A percentile compares a stretch with the other conserved stretches of the same genome.
phyloP scores from a whole-genome alignment of 2,329 filamentous ascomycete genomes.

The Bipolaris oryzae region DNA sequence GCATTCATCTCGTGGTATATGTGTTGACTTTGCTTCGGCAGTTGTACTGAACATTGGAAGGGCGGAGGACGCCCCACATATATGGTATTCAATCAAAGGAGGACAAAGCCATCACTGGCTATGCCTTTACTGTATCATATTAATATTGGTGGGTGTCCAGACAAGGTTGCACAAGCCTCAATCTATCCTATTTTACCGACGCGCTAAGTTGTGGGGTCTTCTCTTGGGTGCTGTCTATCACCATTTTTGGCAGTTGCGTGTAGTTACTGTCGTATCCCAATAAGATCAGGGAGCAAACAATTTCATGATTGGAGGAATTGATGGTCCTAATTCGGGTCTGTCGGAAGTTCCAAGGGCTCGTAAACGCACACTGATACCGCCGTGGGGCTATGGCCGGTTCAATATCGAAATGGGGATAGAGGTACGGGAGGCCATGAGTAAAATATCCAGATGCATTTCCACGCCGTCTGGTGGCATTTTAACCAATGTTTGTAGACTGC shows the following conservation, averaged over 20 bases:
- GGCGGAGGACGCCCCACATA: conserved; percentile 10
- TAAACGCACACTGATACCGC: neutral
- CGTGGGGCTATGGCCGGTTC: conserved; percentile 3
- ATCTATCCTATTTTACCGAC: conserved; percentile 19
- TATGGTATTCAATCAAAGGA: neutral
- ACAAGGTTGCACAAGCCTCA: conserved; percentile 20
- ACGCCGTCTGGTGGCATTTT: conserved; percentile 15
- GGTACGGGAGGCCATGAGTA: neutral
- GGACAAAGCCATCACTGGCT: neutral
- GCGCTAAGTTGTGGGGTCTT: conserved; percentile 24
- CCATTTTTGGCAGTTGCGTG: no score
- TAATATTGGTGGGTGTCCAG: conserved; percentile 10
- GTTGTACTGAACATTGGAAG: conserved; percentile 1
- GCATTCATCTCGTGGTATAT: conserved; percentile 7
- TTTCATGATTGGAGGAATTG: conserved; percentile 8
- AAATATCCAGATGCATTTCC: neutral
- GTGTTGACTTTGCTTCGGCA: conserved; percentile 19
- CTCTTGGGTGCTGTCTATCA: neutral
- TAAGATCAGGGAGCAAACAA: neutral
- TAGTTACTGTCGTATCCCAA: no score
- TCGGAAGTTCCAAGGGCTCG: neutral
- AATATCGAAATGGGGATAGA: conserved; percentile 1
- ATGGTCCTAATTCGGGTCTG: neutral
- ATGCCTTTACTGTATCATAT: neutral
- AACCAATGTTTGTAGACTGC: conserved; percentile 11